Percentiles rank a stretch among this genome's conserved stretches.
phyloP scores from a whole-genome alignment of 2,329 filamentous ascomycete species.

The Penicillium olsonii region DNA sequence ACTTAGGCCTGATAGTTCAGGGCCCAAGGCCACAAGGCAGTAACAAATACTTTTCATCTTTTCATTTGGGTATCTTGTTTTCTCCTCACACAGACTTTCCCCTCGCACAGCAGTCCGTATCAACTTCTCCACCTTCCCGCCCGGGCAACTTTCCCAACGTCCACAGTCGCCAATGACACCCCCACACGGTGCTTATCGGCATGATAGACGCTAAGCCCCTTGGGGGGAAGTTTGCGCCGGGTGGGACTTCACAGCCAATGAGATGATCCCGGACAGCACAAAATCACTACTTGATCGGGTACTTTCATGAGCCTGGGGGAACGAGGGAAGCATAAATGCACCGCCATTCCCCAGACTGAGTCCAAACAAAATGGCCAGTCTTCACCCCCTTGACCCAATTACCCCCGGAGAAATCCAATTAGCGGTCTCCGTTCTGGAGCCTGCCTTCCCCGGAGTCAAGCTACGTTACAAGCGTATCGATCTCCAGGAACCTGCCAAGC shows the following conservation, averaged over 20 bases:
- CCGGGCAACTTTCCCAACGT: not conserved
- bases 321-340: slow-evolving; percentile 10
- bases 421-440: slow-evolving; percentile 41
- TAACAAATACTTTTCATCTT: too few relatives aligned
- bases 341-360: slow-evolving; percentile 1
- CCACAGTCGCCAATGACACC: not conserved
- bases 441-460: slow-evolving; percentile 36
- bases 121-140: not conserved
- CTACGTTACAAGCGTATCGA: slow-evolving; percentile 66
- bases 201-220: slow-evolving; percentile 14
- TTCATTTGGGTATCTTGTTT: too few relatives aligned
- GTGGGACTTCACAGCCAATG: slow-evolving; percentile 13
- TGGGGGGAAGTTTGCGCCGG: slow-evolving; percentile 19
- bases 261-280: slow-evolving; percentile 6
- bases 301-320: not conserved
- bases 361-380: slow-evolving; percentile 21
- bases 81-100: too few relatives aligned
- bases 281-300: slow-evolving; percentile 21
- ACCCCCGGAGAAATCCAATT: slow-evolving; percentile 43
- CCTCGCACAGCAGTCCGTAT: too few relatives aligned
- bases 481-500: slow-evolving; percentile 65
- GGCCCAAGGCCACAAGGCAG: not conserved
- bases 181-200: not conserved
- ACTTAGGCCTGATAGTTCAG: not conserved
- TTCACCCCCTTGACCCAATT: slow-evolving; percentile 45